Evolutionary conservation across 202 grass and related monocot species (phyloP).

Genomic region (Zizania palustris): DNA sequence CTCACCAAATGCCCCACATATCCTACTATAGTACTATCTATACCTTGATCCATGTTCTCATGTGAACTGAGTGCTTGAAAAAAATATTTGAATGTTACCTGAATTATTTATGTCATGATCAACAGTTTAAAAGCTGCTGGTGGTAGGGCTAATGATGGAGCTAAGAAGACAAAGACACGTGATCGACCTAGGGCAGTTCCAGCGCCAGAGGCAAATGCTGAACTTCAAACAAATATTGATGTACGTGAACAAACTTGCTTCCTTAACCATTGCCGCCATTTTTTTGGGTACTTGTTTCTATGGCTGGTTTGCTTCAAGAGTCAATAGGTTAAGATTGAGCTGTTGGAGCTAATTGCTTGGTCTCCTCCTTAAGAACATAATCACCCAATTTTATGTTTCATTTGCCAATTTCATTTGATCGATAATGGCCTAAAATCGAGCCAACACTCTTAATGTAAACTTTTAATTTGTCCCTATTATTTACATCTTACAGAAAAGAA

Average conservation of each 20-base stretch:
- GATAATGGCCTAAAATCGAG: neutral
- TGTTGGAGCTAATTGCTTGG: slow-evolving; percentile 18
- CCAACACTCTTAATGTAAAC: too few relatives aligned
- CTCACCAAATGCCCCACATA: slow-evolving; percentile 15
- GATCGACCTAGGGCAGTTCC: neutral
- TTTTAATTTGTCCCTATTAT: neutral
- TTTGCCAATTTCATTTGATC: neutral
- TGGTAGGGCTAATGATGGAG: slow-evolving; percentile 72
- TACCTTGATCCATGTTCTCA: slow-evolving; percentile 7
- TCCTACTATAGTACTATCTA: slow-evolving; percentile 5
- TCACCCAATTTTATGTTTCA: slow-evolving; percentile 8
- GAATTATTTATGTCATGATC: slow-evolving; percentile 36
- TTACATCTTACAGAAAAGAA: too few relatives aligned
- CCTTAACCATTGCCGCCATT: neutral
- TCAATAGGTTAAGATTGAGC: neutral
- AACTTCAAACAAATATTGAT: too few relatives aligned
- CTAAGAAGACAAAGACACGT: slow-evolving; percentile 68
- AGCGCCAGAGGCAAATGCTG: too few relatives aligned
- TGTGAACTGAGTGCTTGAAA: slow-evolving; percentile 22
- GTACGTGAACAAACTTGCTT: slow-evolving; percentile 18
- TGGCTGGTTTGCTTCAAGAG: slow-evolving; percentile 22
- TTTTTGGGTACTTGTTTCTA: too few relatives aligned
- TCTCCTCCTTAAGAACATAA: neutral
- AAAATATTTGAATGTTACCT: slow-evolving; percentile 26
- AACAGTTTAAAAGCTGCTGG: slow-evolving; percentile 73